phyloP scores from a whole-genome alignment of 1,139 yeast genomes.

The Sugiyamaella castrensis region DNA sequence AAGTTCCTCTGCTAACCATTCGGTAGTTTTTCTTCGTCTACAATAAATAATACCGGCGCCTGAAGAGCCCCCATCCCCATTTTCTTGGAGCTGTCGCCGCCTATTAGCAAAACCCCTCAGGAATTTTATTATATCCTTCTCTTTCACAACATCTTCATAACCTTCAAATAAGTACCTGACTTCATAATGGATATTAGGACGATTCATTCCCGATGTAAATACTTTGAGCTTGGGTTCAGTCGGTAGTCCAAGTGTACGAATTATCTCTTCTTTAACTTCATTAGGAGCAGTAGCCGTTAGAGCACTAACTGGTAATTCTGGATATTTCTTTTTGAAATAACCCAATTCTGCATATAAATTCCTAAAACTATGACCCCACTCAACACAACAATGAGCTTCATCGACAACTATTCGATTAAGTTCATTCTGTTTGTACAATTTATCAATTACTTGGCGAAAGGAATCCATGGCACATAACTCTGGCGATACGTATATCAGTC shows the following conservation, averaged over 20 bases:
- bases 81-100: not conserved
- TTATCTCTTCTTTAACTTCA: conserved; percentile 26
- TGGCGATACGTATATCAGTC: conserved; percentile 81
- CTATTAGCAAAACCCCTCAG: conserved; percentile 43
- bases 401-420: conserved; percentile 66
- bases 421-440: conserved; percentile 16
- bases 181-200: conserved; percentile 75
- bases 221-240: conserved; percentile 14
- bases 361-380: conserved; percentile 91
- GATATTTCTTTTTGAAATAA: conserved; percentile 63
- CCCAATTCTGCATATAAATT: conserved; percentile 78
- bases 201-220: conserved; percentile 48
- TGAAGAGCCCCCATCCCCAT: not conserved
- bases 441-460: conserved; percentile 26
- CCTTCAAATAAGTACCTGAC: conserved; percentile 51
- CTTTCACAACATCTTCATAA: conserved; percentile 45
- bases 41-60: conserved; percentile 74
- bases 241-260: conserved; percentile 24
- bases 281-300: conserved; percentile 74
- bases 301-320: conserved; percentile 79
- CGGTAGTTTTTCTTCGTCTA: conserved; percentile 80
- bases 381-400: conserved; percentile 90
- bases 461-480: conserved; percentile 43
- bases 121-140: conserved; percentile 53
- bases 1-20: conserved; percentile 61